phyloP scores from a whole-genome alignment of 768 basidiomycete genomes.

The Kwoniella botswanensis region DNA sequence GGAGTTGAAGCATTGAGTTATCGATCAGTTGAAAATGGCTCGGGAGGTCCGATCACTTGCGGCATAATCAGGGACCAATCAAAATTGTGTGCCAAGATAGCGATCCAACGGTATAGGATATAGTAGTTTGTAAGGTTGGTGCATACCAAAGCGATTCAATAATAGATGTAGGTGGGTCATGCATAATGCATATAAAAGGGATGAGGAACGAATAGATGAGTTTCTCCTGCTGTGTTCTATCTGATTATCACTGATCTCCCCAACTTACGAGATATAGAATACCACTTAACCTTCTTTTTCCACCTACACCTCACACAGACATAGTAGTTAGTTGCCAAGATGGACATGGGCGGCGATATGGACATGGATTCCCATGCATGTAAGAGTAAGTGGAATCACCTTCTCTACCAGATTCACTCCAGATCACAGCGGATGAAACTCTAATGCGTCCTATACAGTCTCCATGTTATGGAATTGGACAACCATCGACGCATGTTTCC shows the following conservation, averaged over 20 bases:
- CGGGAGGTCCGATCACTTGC: conserved; percentile 5
- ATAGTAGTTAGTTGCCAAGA: background rate
- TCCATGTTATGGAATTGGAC: conserved; percentile 58
- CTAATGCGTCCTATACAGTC: conserved; percentile 24
- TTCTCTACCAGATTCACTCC: background rate
- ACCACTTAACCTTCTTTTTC: background rate
- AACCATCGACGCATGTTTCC: conserved; percentile 57
- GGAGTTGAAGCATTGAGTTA: background rate
- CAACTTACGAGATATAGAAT: background rate
- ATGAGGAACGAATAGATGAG: background rate
- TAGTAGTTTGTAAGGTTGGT: background rate
- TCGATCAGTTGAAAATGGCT: background rate
- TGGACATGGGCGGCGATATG: conserved; percentile 28
- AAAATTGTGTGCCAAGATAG: background rate
- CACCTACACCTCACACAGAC: background rate
- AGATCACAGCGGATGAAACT: background rate
- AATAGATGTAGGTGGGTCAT: background rate
- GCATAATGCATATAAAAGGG: background rate
- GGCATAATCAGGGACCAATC: conserved; percentile 14
- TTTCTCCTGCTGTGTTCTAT: background rate
- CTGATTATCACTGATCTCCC: no score
- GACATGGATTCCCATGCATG: conserved; percentile 27
- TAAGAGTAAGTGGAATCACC: conserved; percentile 21
- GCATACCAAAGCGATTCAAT: background rate
- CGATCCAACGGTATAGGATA: no score